Percentiles rank a stretch among this genome's conserved stretches.
These are phyloP conservation scores for Suhomyces tanzawaensis DNA, from an alignment of 805 yeast species.

Conservation along the genomic window DNA sequence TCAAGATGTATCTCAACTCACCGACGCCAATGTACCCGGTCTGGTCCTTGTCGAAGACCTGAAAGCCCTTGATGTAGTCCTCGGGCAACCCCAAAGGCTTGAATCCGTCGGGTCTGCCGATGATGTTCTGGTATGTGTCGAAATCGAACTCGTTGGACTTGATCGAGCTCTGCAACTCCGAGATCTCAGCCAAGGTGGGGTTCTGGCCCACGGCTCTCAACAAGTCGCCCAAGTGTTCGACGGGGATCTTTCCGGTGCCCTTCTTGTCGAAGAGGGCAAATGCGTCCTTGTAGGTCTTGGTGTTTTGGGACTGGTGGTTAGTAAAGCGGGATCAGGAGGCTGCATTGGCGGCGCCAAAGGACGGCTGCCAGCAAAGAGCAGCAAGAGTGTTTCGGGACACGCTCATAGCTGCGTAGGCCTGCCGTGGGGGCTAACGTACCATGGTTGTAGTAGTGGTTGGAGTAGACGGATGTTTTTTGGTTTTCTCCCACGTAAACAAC, in stretches of 20 bases:
- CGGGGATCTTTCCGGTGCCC: conserved; percentile 88
- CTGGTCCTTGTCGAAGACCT: conserved; percentile 93
- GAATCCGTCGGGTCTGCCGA: conserved; percentile 85
- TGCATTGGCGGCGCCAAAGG: too few relatives aligned
- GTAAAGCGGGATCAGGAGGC: conserved; percentile 8
- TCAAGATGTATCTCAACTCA: conserved; percentile 89
- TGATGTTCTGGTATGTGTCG: conserved; percentile 71
- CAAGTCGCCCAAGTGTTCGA: conserved; percentile 84
- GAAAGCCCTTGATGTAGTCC: conserved; percentile 89
- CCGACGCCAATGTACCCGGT: conserved; percentile 98
- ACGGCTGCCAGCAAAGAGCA: too few relatives aligned
- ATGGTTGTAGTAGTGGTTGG: background rate
- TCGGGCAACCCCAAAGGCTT: conserved; percentile 83
- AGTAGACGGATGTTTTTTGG: background rate
- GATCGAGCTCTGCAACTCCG: conserved; percentile 42
- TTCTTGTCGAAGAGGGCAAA: conserved; percentile 95
- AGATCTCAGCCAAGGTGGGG: conserved; percentile 88
- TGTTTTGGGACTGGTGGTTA: conserved; percentile 40
- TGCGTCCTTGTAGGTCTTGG: conserved; percentile 74
- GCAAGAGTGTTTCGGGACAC: too few relatives aligned
- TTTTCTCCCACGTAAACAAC: conserved; percentile 2
- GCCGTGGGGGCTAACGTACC: background rate
- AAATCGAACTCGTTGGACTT: conserved; percentile 59
- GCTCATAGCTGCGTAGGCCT: too few relatives aligned
- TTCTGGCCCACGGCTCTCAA: conserved; percentile 97